These are phyloP conservation scores for Microthyrium microscopicum DNA, from an alignment of 2,329 filamentous ascomycete species.

Conservation along the genomic window DNA sequence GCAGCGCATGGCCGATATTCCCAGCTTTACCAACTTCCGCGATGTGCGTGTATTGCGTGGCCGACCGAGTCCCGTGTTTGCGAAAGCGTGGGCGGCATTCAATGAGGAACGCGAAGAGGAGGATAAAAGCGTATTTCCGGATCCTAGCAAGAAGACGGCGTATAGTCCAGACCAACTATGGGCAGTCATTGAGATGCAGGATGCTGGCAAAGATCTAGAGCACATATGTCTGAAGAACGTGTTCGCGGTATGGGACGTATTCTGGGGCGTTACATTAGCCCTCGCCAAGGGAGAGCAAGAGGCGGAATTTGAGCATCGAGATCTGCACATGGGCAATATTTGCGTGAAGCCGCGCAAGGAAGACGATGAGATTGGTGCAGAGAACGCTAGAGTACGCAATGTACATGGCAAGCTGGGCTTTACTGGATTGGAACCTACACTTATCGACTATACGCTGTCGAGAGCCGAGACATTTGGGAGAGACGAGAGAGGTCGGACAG, in stretches of 20 bases:
- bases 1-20: slow-evolving; percentile 39
- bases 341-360: slow-evolving; percentile 27
- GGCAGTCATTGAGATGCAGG: slow-evolving; percentile 50
- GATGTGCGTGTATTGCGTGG: slow-evolving; percentile 42
- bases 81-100: slow-evolving; percentile 27
- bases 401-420: slow-evolving; percentile 28
- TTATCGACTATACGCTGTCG: slow-evolving; percentile 53
- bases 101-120: slow-evolving; percentile 26
- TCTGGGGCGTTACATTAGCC: slow-evolving; percentile 48
- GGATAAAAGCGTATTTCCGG: slow-evolving; percentile 35
- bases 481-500: not conserved
- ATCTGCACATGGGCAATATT: slow-evolving; percentile 51
- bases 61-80: slow-evolving; percentile 34
- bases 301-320: slow-evolving; percentile 45
- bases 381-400: no score
- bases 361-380: not conserved
- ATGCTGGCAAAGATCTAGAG: slow-evolving; percentile 43
- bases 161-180: slow-evolving; percentile 42
- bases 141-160: slow-evolving; percentile 35
- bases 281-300: slow-evolving; percentile 44
- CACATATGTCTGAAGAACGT: slow-evolving; percentile 19
- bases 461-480: slow-evolving; percentile 32
- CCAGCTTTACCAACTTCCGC: slow-evolving; percentile 46
- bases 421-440: slow-evolving; percentile 41
- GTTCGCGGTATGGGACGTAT: slow-evolving; percentile 42